phyloP scores from a whole-genome alignment of 2,329 filamentous ascomycete genomes.

The Dactylellina drechsleri region DNA sequence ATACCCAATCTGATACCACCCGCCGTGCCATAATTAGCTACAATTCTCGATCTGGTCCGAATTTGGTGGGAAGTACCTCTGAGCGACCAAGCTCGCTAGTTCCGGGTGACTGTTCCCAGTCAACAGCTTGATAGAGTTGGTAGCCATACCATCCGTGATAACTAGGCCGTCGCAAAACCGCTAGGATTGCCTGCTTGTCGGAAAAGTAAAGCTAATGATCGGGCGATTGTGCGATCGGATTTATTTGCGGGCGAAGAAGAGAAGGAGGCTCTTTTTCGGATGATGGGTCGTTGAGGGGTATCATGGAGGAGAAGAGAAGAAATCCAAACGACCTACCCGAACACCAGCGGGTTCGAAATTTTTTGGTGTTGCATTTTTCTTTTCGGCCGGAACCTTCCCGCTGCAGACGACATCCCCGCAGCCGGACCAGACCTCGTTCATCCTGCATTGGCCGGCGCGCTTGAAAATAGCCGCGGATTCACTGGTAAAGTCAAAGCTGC shows the following conservation, averaged over 20 bases:
- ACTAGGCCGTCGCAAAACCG: background rate
- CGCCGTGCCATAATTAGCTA: slow-evolving; percentile 14
- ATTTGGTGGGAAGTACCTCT: slow-evolving; percentile 35
- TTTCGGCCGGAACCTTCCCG: slow-evolving; percentile 23
- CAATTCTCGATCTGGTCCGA: background rate
- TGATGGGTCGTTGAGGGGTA: slow-evolving; percentile 45
- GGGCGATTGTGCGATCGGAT: slow-evolving; percentile 10
- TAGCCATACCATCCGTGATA: slow-evolving; percentile 67
- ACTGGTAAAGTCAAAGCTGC: too few species aligned
- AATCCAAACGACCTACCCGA: background rate
- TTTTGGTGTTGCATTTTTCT: slow-evolving; percentile 51
- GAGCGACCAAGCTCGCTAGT: slow-evolving; percentile 74
- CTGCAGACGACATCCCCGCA: too few species aligned
- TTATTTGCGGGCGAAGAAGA: slow-evolving; percentile 43
- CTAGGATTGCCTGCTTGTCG: slow-evolving; percentile 4
- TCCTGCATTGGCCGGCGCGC: too few species aligned
- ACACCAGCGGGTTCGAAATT: slow-evolving; percentile 17
- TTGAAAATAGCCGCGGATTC: too few species aligned
- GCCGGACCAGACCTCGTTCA: too few species aligned
- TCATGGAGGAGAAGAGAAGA: slow-evolving; percentile 30
- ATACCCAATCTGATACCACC: slow-evolving; percentile 69
- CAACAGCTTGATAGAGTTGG: slow-evolving; percentile 78
- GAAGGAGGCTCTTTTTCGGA: slow-evolving; percentile 42
- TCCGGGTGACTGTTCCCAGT: slow-evolving; percentile 80
- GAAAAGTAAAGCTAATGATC: slow-evolving; percentile 4